These are phyloP conservation scores for Hyphopichia fennica DNA, from an alignment of 1,139 yeast species.

Conservation along the genomic window DNA sequence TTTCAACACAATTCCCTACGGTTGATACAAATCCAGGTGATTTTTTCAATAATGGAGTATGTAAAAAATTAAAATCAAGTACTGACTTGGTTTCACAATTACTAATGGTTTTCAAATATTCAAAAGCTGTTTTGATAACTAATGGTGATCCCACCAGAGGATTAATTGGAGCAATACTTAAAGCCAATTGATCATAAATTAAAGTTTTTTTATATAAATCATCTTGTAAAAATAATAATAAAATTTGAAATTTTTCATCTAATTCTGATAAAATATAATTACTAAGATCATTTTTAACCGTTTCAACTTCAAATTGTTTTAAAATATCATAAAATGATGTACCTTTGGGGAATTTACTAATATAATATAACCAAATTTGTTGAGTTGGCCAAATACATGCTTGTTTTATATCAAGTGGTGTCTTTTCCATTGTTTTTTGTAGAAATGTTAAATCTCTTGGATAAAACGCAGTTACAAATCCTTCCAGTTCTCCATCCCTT, in stretches of 20 bases:
- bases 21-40: constrained; percentile 21
- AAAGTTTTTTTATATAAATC: constrained; percentile 24
- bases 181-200: constrained; percentile 54
- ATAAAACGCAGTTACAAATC: constrained; percentile 60
- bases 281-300: constrained; percentile 12
- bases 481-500: constrained; percentile 44
- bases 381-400: constrained; percentile 76
- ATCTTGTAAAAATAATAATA: constrained; percentile 44
- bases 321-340: constrained; percentile 48
- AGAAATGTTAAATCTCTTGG: constrained; percentile 44
- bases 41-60: constrained; percentile 25
- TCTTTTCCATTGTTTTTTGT: constrained; percentile 43
- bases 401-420: constrained; percentile 45
- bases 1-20: constrained; percentile 26
- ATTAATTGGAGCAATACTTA: constrained; percentile 61
- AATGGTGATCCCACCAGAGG: constrained; percentile 24
- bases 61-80: constrained; percentile 43
- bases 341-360: constrained; percentile 52
- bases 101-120: constrained; percentile 39
- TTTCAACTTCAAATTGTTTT: constrained; percentile 45
- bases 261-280: constrained; percentile 45
- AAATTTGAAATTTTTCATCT: constrained; percentile 41
- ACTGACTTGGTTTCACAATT: constrained; percentile 39
- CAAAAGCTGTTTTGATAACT: constrained; percentile 25
- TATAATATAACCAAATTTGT: constrained; percentile 58